Conservation (phyloP, 2,329 filamentous ascomycete species). For the Diplodia corticola region DNA sequence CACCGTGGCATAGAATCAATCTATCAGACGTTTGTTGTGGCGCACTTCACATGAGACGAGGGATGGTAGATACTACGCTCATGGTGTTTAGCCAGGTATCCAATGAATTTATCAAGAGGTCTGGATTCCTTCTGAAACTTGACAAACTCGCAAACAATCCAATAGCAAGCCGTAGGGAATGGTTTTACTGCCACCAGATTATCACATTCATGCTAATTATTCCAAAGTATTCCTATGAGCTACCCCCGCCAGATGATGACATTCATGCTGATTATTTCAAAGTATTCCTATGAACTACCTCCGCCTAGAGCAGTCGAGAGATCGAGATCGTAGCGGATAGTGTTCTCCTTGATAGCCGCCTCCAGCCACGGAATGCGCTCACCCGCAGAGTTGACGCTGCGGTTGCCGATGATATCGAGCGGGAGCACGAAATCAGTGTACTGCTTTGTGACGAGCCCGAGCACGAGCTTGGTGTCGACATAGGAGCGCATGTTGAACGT, state of each 20-base stretch:
- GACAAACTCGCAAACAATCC: no score
- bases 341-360: constrained; percentile 54
- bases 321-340: constrained; percentile 56
- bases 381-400: constrained; percentile 52
- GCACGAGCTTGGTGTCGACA: constrained; percentile 53
- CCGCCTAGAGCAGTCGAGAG: constrained; percentile 47
- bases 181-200: no score
- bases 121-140: no score
- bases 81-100: no score
- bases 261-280: no score
- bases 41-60: no score
- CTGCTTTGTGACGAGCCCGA: constrained; percentile 47
- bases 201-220: no score
- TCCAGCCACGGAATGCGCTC: constrained; percentile 58
- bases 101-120: no score
- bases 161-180: no score
- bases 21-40: no score
- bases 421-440: constrained; percentile 59
- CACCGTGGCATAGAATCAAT: no score
- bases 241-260: neutral
- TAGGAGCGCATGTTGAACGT: constrained; percentile 55
- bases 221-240: neutral
- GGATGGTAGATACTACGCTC: no score
- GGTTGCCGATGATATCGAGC: constrained; percentile 56
- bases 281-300: neutral